Conservation (phyloP, 768 basidiomycete species). For the Amanita rimosa region DNA sequence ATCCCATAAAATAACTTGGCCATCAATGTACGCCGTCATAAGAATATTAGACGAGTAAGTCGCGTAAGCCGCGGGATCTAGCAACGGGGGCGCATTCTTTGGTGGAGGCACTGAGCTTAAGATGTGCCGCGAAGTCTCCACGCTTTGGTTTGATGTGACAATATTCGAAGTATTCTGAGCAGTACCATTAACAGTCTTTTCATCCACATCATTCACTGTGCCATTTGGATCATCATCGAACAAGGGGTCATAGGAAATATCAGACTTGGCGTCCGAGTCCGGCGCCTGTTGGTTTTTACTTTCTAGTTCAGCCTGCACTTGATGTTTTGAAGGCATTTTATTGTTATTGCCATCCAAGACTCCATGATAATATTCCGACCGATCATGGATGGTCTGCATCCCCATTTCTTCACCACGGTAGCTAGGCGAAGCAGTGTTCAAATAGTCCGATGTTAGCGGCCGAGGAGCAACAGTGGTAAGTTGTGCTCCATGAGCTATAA, state of each 20-base stretch:
- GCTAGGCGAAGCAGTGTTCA: conserved; percentile 13
- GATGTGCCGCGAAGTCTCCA: conserved; percentile 16
- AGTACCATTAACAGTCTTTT: conserved; percentile 6
- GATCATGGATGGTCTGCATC: background rate
- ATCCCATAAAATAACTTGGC: conserved; percentile 90
- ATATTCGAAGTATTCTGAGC: conserved; percentile 1
- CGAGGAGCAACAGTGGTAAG: conserved; percentile 72
- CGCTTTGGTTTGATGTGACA: conserved; percentile 9
- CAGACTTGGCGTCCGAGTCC: conserved; percentile 59
- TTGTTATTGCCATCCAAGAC: background rate
- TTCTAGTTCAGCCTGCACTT: conserved; percentile 5
- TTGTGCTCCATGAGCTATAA: conserved; percentile 76
- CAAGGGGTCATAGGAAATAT: conserved; percentile 77
- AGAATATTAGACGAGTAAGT: conserved; percentile 73
- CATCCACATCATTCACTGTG: conserved; percentile 26
- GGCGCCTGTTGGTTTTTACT: conserved; percentile 9
- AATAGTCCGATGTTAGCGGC: conserved; percentile 37
- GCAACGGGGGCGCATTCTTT: conserved; percentile 66
- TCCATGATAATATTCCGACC: background rate
- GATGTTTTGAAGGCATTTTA: conserved; percentile 2
- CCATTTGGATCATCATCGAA: conserved; percentile 80
- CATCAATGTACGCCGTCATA: conserved; percentile 86
- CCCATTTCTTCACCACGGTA: background rate
- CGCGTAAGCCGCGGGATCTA: conserved; percentile 49
- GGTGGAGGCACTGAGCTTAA: conserved; percentile 38